Base-by-base conservation (phyloP, 495 filamentous ascomycete genomes). In the Neurospora sp. region DNA sequence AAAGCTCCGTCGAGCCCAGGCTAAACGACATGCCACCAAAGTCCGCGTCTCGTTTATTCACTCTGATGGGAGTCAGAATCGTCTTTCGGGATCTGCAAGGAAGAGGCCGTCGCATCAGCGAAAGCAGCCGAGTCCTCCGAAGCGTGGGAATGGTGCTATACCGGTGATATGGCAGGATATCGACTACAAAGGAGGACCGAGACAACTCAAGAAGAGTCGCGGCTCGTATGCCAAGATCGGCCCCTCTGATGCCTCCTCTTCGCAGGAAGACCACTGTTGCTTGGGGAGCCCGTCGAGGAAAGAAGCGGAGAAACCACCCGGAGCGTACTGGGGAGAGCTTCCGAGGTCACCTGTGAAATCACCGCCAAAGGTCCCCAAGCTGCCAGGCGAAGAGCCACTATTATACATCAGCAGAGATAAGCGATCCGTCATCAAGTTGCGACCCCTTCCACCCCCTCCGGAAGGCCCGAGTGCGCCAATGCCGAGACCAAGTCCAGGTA, bases 1-100 rank as follows among this genome's bases (percentile, higher is more conserved):
- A n/a, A 77, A 77, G 28, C 75, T 81, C 4, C 79, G 78, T 19
- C 78, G 77, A 5, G 76, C 77, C 2, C 79, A 80, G 72, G 73
- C 74, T 7, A 77, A 73, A 59, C 75, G 73, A 9, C 28, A 66
- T 34, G 54, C 71, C 24, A 75, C 72, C 75, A 80, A 74, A 71
- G 74, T 77, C 31, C 80, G 76, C 24, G 73, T 79, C 59, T 80
- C 80, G 11, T 79, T 78, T 15, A 43, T n/a, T 36, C 72, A 74
- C 40, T 74, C 78, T 7, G 70, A 71, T 2, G 59, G 73, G 62
- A 78, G 72, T 34, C 70, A 70, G 36, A 71, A 28, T 19, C 54
- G 28, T 66, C 54, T 66, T 15, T 75, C 69, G 11, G 69, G 62
- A 1, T 37, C 73, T 19, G 42, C 28, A 6, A 62, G 54, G 24